phyloP scores from a whole-genome alignment of 164 flowering plant genomes.

The Tetrastigma voinierianum region DNA sequence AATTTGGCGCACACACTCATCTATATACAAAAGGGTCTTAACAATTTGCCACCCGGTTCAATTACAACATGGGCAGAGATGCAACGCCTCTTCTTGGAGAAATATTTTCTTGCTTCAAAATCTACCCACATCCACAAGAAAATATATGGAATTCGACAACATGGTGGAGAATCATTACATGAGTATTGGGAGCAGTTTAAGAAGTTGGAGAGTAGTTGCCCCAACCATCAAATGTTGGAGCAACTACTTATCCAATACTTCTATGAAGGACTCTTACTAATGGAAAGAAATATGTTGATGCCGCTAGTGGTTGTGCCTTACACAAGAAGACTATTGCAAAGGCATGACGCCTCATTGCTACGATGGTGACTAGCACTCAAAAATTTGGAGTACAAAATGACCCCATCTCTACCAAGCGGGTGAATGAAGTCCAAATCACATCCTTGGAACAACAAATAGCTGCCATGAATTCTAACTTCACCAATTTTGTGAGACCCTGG shows the following conservation, averaged over 20 bases:
- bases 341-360: too few species aligned
- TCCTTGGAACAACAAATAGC: too few species aligned
- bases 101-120: conserved; percentile 6
- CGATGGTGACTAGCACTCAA: too few species aligned
- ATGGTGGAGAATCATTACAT: not conserved
- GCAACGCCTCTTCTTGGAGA: conserved; percentile 2
- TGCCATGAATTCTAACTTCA: too few species aligned
- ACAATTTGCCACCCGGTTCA: not conserved
- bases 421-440: too few species aligned
- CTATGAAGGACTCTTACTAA: conserved; percentile 13
- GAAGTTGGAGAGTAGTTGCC: not conserved
- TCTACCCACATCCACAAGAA: not conserved
- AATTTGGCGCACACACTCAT: too few species aligned
- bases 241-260: conserved; percentile 19
- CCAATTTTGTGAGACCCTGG: too few species aligned
- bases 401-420: too few species aligned
- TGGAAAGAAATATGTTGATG: conserved; percentile 12
- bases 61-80: conserved; percentile 1
- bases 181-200: conserved; percentile 13
- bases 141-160: conserved; percentile 1
- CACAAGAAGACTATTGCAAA: too few species aligned
- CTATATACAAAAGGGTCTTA: too few species aligned
- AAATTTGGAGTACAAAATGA: too few species aligned
- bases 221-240: conserved; percentile 12
- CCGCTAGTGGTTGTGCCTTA: conserved; percentile 15